Base-by-base conservation (phyloP, 2,329 filamentous ascomycete species). In the Lasiodiplodia hormozganensis region DNA sequence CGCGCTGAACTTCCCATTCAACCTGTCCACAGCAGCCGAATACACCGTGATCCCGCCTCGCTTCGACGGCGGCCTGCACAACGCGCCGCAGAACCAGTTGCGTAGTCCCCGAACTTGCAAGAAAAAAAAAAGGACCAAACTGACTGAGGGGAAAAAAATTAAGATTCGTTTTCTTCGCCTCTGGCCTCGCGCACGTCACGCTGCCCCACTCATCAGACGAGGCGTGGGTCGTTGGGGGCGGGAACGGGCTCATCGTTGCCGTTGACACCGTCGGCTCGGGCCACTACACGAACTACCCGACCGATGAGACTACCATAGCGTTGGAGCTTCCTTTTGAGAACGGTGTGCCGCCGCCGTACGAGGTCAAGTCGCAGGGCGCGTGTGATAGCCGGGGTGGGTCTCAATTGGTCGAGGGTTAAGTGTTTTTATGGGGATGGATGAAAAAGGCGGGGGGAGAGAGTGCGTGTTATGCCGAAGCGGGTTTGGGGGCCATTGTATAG, bases 41-140 rank as follows among this genome's bases (percentile, higher is more conserved):
- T 79, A 77, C 65, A 74, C 75, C 1, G 71, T 78, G 21, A 70
- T 80, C 7, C 77, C 78, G 2, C 74, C 77, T 2, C 73, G 75
- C 16, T 79, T 73, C 51, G 68, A 78, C 66, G 76, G 75, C n/a
- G 77, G 76, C 10, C 65, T 73, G 23, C 78, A 79, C 40, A 78
- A 72, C 43, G 75, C 76, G 10, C 78, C 77, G n/a, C 71, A 66
- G 12, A 71, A 74, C n/a, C 77, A 79, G 73, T 28, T 76, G 70
- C 47, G 47, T 51, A 7, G 3, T 14, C 10, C 23, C 43, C n/a
- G 16, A n/a, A 7, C 47, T 38, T 38, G 16, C 18, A 8, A 18
- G 38, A 40, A 18, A 31, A 7, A 8, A 31, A 12, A n/a, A n/a
- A n/a, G 31, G 28, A 7, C 31, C 18, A 12, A 14, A 28, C 14